phyloP scores from a whole-genome alignment of 2,329 filamentous ascomycete species.

The Capronia americana region DNA sequence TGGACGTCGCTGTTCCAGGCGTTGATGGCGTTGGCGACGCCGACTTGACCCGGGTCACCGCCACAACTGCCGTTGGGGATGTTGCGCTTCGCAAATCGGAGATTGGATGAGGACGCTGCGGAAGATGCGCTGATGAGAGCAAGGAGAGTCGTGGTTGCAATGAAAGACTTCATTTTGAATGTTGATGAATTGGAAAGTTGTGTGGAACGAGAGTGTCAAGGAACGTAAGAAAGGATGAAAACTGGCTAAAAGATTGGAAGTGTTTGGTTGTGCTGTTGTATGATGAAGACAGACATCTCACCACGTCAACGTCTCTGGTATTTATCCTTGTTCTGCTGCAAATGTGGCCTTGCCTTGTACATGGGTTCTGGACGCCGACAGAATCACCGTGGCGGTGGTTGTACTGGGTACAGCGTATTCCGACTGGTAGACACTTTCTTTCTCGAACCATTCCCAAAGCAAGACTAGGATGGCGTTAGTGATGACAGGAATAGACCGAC shows the following conservation, averaged over 20 bases:
- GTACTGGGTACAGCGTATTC: background rate
- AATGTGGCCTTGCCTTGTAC: background rate
- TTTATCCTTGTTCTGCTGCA: background rate
- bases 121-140: conserved; percentile 24
- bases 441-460: background rate
- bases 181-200: background rate
- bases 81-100: conserved; percentile 27
- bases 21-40: conserved; percentile 24
- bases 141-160: conserved; percentile 22
- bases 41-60: conserved; percentile 16
- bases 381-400: background rate
- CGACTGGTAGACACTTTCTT: background rate
- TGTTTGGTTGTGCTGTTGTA: background rate
- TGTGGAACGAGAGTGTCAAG: background rate
- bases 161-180: conserved; percentile 24
- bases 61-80: conserved; percentile 21
- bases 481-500: background rate
- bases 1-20: conserved; percentile 27
- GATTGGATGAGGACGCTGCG: conserved; percentile 19
- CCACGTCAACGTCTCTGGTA: background rate
- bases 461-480: background rate
- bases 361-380: background rate
- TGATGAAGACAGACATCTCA: background rate
- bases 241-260: background rate
- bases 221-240: background rate